Percentiles rank a stretch among this genome's conserved stretches.
Evolutionary conservation across 768 basidiomycete species (phyloP).

Genomic region (Termitomyces titanicus): DNA sequence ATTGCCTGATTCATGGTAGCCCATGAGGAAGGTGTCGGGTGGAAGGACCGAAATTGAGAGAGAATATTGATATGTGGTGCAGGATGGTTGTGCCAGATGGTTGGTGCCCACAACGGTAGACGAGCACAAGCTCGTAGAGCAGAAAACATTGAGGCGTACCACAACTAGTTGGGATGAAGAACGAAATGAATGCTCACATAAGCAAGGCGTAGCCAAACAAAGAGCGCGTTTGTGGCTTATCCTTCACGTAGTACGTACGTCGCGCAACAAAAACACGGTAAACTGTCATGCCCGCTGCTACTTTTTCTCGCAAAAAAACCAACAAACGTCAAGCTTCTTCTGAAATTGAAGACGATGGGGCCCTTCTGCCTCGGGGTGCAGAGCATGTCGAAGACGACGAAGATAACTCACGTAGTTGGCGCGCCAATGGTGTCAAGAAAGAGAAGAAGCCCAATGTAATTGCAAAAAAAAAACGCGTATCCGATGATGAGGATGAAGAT

Average conservation of each 20-base stretch:
- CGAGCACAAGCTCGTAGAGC: conserved; percentile 31
- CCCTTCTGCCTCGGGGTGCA: conserved; percentile 26
- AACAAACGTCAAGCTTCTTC: conserved; percentile 45
- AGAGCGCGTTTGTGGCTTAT: conserved; percentile 31
- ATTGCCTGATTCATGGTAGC: conserved; percentile 88
- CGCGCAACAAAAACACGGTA: conserved; percentile 3
- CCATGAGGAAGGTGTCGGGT: conserved; percentile 51
- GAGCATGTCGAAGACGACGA: conserved; percentile 46
- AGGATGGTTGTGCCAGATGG: conserved; percentile 16
- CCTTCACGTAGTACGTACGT: no score
- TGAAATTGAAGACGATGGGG: conserved; percentile 57
- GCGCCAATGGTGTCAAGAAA: conserved; percentile 24
- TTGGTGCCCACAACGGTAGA: conserved; percentile 24
- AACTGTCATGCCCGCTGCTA: conserved; percentile 34
- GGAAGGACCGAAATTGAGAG: conserved; percentile 50
- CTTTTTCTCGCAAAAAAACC: conserved; percentile 36
- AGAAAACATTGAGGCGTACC: conserved; percentile 31
- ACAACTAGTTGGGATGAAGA: background rate
- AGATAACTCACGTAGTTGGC: conserved; percentile 27
- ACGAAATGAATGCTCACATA: background rate
- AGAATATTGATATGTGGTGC: conserved; percentile 7
- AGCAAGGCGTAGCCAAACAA: conserved; percentile 18
- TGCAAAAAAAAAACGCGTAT: conserved; percentile 19
- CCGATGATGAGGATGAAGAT: conserved; percentile 19
- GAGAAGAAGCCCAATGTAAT: conserved; percentile 27